Conservation (phyloP, 768 basidiomycete genomes). For the Suillus lakei region DNA sequence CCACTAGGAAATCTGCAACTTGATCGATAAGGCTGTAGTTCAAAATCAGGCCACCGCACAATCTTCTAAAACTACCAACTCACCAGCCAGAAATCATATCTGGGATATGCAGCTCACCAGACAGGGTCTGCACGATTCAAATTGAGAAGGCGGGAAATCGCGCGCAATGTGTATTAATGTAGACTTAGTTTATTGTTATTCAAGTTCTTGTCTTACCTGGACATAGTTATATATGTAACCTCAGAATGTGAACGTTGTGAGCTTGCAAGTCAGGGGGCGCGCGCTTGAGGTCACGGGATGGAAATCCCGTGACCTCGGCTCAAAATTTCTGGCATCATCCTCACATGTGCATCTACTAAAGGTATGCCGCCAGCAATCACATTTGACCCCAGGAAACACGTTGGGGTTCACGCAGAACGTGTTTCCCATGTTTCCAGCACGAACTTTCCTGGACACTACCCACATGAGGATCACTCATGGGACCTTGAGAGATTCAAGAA, state of each 20-base stretch:
- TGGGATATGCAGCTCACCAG: slow-evolving; percentile 8
- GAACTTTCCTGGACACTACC: slow-evolving; percentile 90
- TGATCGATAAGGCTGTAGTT: not conserved
- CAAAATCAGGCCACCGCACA: not conserved
- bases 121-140: not conserved
- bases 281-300: not conserved
- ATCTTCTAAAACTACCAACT: not conserved
- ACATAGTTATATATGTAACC: too few relatives aligned
- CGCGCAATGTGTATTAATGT: not conserved
- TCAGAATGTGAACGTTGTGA: not conserved
- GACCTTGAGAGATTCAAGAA: slow-evolving; percentile 72
- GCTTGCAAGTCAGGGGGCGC: not conserved
- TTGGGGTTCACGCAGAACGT: slow-evolving; percentile 70
- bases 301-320: not conserved
- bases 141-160: too few relatives aligned
- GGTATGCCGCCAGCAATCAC: slow-evolving; percentile 9
- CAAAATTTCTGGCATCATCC: not conserved
- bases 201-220: not conserved
- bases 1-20: slow-evolving; percentile 9
- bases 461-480: slow-evolving; percentile 88
- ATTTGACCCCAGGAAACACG: slow-evolving; percentile 56
- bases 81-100: not conserved
- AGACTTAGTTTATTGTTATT: not conserved
- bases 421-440: slow-evolving; percentile 84
- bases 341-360: not conserved